Conservation (phyloP, 139 green algal genomes). For the Pleodorina starrii region DNA sequence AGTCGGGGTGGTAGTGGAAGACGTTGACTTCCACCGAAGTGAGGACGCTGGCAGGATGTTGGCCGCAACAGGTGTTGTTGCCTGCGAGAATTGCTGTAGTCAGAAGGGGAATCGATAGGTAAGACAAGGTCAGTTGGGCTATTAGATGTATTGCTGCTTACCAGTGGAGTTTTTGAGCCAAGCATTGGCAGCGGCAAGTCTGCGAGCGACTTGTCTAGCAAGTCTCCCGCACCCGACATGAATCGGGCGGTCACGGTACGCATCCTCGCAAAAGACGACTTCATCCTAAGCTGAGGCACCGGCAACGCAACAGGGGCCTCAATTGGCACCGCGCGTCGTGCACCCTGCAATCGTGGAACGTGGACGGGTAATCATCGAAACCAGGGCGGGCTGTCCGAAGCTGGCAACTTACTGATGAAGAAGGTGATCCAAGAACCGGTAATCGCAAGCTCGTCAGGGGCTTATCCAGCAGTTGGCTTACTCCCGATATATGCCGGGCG, state of each 20-base stretch:
- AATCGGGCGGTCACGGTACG: background rate
- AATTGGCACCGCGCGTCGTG: background rate
- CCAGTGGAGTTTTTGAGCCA: background rate
- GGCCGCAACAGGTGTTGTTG: background rate
- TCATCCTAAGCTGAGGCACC: background rate
- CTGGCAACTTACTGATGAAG: background rate
- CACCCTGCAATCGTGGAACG: background rate
- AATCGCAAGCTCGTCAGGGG: background rate
- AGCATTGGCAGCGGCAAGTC: background rate
- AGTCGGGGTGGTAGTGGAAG: background rate
- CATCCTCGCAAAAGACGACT: background rate
- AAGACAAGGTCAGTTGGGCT: too few relatives aligned
- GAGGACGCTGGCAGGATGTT: background rate
- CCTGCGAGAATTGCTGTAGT: too few relatives aligned
- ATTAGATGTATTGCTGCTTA: too few relatives aligned
- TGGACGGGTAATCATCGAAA: background rate
- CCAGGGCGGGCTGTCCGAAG: background rate
- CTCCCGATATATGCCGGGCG: conserved; percentile 6
- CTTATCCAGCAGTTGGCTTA: background rate
- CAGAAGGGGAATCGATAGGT: too few relatives aligned
- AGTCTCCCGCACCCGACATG: background rate
- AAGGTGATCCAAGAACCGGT: background rate
- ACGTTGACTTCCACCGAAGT: background rate
- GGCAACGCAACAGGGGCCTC: background rate
- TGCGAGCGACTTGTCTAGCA: background rate